Evolutionary conservation across 257 asterid genomes (phyloP).

Genomic region (Marsdenia floribunda): DNA sequence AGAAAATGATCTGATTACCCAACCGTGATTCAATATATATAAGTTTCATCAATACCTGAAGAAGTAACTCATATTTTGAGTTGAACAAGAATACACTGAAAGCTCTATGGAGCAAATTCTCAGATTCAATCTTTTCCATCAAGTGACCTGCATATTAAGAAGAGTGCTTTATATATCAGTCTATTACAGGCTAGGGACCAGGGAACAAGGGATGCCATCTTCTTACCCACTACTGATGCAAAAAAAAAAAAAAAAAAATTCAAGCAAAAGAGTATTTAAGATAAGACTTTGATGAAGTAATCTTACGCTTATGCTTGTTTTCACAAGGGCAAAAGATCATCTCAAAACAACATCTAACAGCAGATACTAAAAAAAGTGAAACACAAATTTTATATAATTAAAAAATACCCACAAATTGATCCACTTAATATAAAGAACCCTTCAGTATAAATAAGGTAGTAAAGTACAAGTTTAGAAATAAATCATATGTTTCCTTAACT

Average conservation of each 20-base stretch:
- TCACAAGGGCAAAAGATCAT: neutral
- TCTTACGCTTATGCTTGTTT: neutral
- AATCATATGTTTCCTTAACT: neutral
- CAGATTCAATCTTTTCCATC: constrained; percentile 82
- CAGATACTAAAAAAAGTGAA: neutral
- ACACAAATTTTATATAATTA: no score
- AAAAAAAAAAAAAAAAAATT: no score
- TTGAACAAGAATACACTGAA: constrained; percentile 92
- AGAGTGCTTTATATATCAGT: neutral
- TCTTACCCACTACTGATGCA: neutral
- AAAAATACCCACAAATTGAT: neutral
- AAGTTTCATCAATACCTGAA: constrained; percentile 58
- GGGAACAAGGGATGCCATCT: neutral
- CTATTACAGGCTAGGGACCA: neutral
- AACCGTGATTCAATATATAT: neutral
- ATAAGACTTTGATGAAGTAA: neutral
- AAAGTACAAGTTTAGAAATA: neutral
- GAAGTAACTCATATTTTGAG: constrained; percentile 81
- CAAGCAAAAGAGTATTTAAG: neutral
- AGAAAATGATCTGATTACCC: neutral
- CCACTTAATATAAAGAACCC: neutral
- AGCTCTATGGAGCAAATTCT: constrained; percentile 82
- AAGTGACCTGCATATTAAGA: constrained; percentile 63
- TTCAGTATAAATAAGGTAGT: neutral
- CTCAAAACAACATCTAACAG: neutral